Evolutionary conservation across 495 filamentous ascomycete genomes (phyloP), one percentile per base, ranked within the genome.

Genomic region (Neurospora cerealis): DNA sequence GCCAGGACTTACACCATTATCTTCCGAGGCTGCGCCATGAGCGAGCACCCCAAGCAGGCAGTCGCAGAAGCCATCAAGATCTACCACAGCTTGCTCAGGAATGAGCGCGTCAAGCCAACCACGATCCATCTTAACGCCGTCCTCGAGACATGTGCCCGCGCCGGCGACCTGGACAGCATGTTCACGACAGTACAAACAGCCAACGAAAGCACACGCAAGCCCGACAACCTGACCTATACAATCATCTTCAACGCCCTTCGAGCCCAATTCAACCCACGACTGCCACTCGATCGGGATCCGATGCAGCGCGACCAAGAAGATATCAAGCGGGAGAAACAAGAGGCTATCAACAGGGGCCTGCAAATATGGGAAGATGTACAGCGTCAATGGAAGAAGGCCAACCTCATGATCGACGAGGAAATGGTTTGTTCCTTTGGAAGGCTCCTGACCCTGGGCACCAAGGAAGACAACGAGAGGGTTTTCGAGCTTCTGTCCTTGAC

Each of bases 41-140:
- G 89, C 48, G 70, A 85, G 1, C 82, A 89, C 37, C 82, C 84
- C 17, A 79, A 83, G 40, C 76, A 87, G 32, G 87, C 88, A 34
- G 84, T 93, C 6, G 78, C 83, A 19, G 88, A 89, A 70, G 92
- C 93, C 0, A 74, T 92, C 21, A 83, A 86, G 21, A 85, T 96
- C 24, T 98, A 96, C 82, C 85, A 90, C 73, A 90, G 89, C 60
- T 91, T 97, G 84, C 82, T 84, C 42, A 83, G 81, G 2, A 89
- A 87, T 46, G 87, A 87, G 0, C 81, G 80, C 2, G 82, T 95
- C 70, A 82, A 88, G 73, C 92, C 90, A 1, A 89, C 87, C 73
- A 90, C 91, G 11, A 91, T 93, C 69, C 96, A 98, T 78, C 89
- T 91, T 69, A 98, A 99, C 80, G 93, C 94, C 8, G 88, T 94